A percentile compares a stretch with the other conserved stretches of the same genome.
Evolutionary conservation across 768 basidiomycete species (phyloP).

Genomic region (Auricularia cornea): DNA sequence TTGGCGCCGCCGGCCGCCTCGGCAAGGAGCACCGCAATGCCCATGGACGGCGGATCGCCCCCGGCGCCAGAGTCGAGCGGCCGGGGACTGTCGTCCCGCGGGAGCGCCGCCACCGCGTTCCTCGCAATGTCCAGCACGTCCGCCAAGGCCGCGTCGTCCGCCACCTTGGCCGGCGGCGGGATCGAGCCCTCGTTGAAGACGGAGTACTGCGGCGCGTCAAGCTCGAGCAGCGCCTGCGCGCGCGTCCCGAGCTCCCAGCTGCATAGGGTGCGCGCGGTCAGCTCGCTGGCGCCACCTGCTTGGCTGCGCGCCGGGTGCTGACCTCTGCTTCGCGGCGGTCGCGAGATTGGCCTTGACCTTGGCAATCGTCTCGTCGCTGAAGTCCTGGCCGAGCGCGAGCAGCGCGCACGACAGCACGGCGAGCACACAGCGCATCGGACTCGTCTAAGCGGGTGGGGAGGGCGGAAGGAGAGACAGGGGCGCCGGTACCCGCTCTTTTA

Average conservation of each 20-base stretch:
- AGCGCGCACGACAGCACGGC: not conserved
- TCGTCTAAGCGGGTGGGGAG: not conserved
- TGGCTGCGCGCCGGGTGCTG: not conserved
- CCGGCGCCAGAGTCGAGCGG: slow-evolving; percentile 59
- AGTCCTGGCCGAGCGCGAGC: not conserved
- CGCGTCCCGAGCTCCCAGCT: slow-evolving; percentile 56
- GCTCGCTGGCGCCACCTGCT: no score
- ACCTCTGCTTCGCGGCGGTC: not conserved
- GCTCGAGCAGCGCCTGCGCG: slow-evolving; percentile 43
- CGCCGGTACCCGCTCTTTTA: not conserved
- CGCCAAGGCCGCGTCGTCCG: slow-evolving; percentile 34
- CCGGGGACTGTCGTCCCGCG: slow-evolving; percentile 41
- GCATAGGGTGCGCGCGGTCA: not conserved
- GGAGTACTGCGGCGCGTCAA: slow-evolving; percentile 37
- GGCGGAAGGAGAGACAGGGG: not conserved
- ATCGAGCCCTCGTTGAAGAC: slow-evolving; percentile 35
- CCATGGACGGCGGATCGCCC: slow-evolving; percentile 73
- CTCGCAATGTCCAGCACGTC: slow-evolving; percentile 47
- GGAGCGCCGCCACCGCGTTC: slow-evolving; percentile 40
- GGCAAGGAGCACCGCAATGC: slow-evolving; percentile 57
- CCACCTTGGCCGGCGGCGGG: slow-evolving; percentile 25
- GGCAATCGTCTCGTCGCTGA: not conserved
- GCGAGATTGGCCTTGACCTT: slow-evolving; percentile 1
- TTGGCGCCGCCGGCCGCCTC: slow-evolving; percentile 36
- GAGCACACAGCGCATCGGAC: not conserved